Evolutionary conservation across 768 basidiomycete species (phyloP).

Genomic region (Lactarius trivialis): DNA sequence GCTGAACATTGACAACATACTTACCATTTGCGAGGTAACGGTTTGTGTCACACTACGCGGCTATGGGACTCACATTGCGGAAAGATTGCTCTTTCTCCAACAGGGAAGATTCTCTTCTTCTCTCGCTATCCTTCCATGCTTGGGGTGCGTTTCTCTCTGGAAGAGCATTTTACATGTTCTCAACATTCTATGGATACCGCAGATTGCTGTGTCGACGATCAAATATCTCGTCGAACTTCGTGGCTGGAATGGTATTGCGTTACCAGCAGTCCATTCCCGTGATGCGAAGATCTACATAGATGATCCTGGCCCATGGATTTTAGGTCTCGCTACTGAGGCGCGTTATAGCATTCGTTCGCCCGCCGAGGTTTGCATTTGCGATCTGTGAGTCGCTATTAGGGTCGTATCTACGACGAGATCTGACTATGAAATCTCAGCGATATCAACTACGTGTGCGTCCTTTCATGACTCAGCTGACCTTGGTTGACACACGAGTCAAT

Average conservation of each 20-base stretch:
- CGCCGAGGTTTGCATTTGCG: constrained; percentile 81
- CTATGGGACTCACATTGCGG: neutral
- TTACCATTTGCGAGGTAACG: constrained; percentile 83
- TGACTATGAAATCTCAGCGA: constrained; percentile 41
- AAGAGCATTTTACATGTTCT: neutral
- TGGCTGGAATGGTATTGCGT: constrained; percentile 87
- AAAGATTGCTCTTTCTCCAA: constrained; percentile 80
- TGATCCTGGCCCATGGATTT: constrained; percentile 95
- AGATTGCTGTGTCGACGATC: constrained; percentile 86
- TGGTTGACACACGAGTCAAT: constrained; percentile 18
- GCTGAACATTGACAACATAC: constrained; percentile 86
- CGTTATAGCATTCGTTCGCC: constrained; percentile 69
- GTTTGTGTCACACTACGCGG: neutral
- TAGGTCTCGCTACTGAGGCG: constrained; percentile 82
- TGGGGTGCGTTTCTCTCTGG: constrained; percentile 43
- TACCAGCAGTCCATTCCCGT: constrained; percentile 76
- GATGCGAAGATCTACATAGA: constrained; percentile 93
- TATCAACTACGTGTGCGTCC: constrained; percentile 69
- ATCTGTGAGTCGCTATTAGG: constrained; percentile 50
- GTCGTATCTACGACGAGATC: neutral
- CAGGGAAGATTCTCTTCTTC: constrained; percentile 81
- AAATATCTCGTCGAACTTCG: constrained; percentile 89
- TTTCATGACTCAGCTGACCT: constrained; percentile 9
- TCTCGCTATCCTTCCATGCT: constrained; percentile 90
- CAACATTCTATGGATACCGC: constrained; percentile 2